Evolutionary conservation across 306 rosid species (phyloP), one percentile per base, ranked within the genome.

Genomic region (Malus sylvestris): DNA sequence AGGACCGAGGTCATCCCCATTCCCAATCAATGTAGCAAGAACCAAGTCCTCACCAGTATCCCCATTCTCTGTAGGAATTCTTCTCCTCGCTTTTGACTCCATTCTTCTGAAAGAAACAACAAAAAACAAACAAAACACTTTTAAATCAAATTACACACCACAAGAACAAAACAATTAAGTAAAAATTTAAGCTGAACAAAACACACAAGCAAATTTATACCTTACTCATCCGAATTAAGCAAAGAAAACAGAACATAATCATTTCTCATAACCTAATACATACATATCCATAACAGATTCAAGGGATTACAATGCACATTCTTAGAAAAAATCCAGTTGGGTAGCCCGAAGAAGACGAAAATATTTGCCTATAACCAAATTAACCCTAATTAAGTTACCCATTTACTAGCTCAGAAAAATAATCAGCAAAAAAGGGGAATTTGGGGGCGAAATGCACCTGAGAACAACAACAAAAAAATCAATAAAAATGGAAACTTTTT

Each of bases 1-100:
- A 52, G 97, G 99, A 69, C 90, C 89, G 52, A 95, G 79, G 63
- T 95, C 96, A 51, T 95, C 99, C 4, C 97, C 97, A 70, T 95
- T 95, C 46, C 89, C 96, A 59, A 91, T 83, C 86, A 95, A 80
- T 32, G 99, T 92, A 0, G 91, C 90, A 4, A 95, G 89, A 77
- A 92, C 97, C 19, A 90, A 84, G 78, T 95, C 99, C 82, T 95
- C 99, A 29, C 88, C 93, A 5, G 84, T 75, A 52, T 92, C 99
- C 52, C 92, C 93, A 82, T 86, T 79, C 75, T 90, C 99, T n/a
- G 69, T 32, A 46, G 75, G 72, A 68, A 20, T 62, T 83, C 88
- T 91, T 65, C 91, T 87, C 85, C 83, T 92, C 22, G 86, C 52
- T 81, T 88, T 89, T 6, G 19, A 73, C 38, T 90, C 96, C 97